These are phyloP conservation scores for Cadophora sp. DNA, from an alignment of 2,329 filamentous ascomycete species.

Conservation along the genomic window DNA sequence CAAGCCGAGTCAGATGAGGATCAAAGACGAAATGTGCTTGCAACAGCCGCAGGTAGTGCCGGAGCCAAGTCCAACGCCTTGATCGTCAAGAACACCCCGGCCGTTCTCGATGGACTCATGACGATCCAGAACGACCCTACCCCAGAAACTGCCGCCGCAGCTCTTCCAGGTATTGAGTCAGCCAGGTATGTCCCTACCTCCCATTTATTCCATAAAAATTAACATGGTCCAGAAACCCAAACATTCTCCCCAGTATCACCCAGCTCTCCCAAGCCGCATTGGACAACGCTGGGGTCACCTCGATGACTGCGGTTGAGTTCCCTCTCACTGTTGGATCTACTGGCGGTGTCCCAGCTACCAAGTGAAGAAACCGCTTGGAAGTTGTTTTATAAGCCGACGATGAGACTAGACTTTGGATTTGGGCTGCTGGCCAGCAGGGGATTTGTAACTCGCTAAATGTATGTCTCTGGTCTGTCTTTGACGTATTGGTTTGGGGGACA, in stretches of 20 bases:
- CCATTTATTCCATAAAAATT: not conserved
- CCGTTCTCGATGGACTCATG: slow-evolving; percentile 35
- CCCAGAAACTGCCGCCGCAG: slow-evolving; percentile 13
- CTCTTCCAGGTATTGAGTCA: slow-evolving; percentile 29
- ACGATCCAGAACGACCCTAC: slow-evolving; percentile 35
- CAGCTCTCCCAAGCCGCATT: slow-evolving; percentile 39
- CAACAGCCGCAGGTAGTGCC: slow-evolving; percentile 34
- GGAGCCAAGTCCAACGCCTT: slow-evolving; percentile 34
- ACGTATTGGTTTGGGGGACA: not conserved
- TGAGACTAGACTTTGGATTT: not conserved
- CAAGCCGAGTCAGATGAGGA: slow-evolving; percentile 40
- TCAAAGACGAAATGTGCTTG: slow-evolving; percentile 34
- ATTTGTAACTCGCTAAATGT: slow-evolving; percentile 10
- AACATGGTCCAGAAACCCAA: slow-evolving; percentile 35
- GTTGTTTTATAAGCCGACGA: not conserved
- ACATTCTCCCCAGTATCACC: slow-evolving; percentile 42
- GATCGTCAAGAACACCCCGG: slow-evolving; percentile 39
- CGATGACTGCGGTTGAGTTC: slow-evolving; percentile 6
- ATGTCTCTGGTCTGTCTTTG: slow-evolving; percentile 17
- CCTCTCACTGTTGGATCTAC: slow-evolving; percentile 1
- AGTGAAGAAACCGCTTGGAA: not conserved
- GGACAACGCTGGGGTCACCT: slow-evolving; percentile 13
- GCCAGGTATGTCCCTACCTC: slow-evolving; percentile 29
- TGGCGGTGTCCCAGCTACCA: not conserved
- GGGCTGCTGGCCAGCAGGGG: slow-evolving; percentile 6